Evolutionary conservation across 2,329 filamentous ascomycete species (phyloP).

Genomic region (Fusarium algeriense): DNA sequence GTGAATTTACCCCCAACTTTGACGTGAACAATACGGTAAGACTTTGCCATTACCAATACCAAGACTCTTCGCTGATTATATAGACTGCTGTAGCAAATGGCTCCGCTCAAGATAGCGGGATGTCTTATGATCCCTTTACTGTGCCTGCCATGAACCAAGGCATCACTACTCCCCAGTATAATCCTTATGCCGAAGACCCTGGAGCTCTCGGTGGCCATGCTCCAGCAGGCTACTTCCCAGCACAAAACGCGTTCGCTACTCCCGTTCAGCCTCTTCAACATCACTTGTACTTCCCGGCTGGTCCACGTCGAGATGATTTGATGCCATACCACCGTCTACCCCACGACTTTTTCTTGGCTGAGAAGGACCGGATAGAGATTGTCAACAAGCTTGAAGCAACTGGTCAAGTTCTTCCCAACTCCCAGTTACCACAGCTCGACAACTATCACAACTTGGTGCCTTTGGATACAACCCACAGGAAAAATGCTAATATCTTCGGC

Average conservation of each 20-base stretch:
- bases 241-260: conserved; percentile 64
- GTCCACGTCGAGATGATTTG: conserved; percentile 83
- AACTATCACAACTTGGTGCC: conserved; percentile 94
- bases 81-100: conserved; percentile 61
- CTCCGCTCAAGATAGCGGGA: conserved; percentile 58
- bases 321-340: conserved; percentile 86
- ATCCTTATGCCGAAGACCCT: conserved; percentile 84
- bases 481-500: conserved; percentile 83
- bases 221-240: conserved; percentile 75
- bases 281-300: conserved; percentile 91
- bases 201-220: conserved; percentile 67
- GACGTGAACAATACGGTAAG: conserved; percentile 64
- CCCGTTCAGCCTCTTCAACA: conserved; percentile 81
- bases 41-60: background rate
- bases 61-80: conserved; percentile 2
- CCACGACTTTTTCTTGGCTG: conserved; percentile 92
- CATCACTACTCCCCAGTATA: conserved; percentile 67
- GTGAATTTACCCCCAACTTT: conserved; percentile 71
- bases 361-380: conserved; percentile 86
- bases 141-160: conserved; percentile 67
- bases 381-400: conserved; percentile 90
- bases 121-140: conserved; percentile 72
- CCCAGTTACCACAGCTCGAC: conserved; percentile 82
- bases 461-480: conserved; percentile 83
- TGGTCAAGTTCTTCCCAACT: conserved; percentile 83